Base-by-base conservation (phyloP, 257 asterid species). In the Jaltomata sinuosa region DNA sequence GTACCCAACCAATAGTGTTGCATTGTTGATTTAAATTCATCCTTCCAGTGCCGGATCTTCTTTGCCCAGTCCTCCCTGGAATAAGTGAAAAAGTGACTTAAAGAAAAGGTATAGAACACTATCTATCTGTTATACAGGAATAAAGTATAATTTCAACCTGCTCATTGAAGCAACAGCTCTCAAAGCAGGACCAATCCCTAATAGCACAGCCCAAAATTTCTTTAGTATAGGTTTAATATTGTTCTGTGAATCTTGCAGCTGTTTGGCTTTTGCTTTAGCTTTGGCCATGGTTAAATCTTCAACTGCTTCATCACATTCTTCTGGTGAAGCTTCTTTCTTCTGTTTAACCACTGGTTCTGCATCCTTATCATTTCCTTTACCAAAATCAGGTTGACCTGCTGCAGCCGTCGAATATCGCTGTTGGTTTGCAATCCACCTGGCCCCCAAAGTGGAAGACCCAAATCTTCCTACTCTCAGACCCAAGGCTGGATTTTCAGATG, bases 181-280 rank as follows among this genome's bases (percentile, higher is more conserved):
- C 89, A 96, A 88, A 91, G 98, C 97, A 83, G 98, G 98, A 87
- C 98, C 98, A 93, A 93, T 93, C 85, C 99, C 99, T 83, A 97
- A 85, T 72, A 95, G 82, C 89, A 89, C 85, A 18, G 97, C 91
- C 98, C 98, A 93, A 15, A 87, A 64, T 92, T 88, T 97, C 94
- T 92, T 91, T 80, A 96, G 80, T 79, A 92, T 65, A 88, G 90
- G 85, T 69, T 77, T 89, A 52, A 83, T 91, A 86, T 86, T 93
- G 89, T 89, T 93, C 61, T 93, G 91, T 67, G 94, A 88, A 81
- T 93, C 99, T 87, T 94, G 98, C 89, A 93, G 85, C 94, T 93
- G 90, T 90, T 95, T 93, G 81, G 97, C 94, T 86, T 91, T 92
- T 22, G 97, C 98, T 89, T 94, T 97, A 83, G 99, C 99, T 91